A percentile compares a stretch with the other conserved stretches of the same genome.
Conservation (phyloP, 495 filamentous ascomycete species). For the Articulospora tetracladia region DNA sequence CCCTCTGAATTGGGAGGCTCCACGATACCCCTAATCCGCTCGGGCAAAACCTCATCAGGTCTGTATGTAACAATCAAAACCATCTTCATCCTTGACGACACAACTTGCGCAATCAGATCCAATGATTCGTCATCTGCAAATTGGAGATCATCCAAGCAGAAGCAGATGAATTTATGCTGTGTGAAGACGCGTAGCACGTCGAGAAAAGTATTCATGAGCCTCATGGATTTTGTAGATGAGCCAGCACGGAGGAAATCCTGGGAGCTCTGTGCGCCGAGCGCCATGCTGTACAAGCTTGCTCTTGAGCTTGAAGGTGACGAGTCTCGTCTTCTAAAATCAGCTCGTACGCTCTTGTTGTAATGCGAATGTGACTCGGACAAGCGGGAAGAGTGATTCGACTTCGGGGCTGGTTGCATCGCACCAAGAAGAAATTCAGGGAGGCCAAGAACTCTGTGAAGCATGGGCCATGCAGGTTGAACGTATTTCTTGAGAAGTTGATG, state of each 20-base stretch:
- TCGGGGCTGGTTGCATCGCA: background rate
- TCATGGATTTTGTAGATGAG: conserved; percentile 66
- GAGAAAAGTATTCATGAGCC: conserved; percentile 77
- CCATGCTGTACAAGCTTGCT: conserved; percentile 19
- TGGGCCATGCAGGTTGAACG: conserved; percentile 72
- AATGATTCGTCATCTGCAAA: conserved; percentile 82
- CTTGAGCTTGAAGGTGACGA: conserved; percentile 22
- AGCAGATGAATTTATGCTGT: conserved; percentile 72
- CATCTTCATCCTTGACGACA: conserved; percentile 68
- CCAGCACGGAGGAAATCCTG: conserved; percentile 70
- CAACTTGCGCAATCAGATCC: conserved; percentile 72
- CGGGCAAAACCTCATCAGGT: conserved; percentile 45
- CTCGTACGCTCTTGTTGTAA: conserved; percentile 24
- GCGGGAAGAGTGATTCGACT: conserved; percentile 10
- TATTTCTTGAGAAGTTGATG: conserved; percentile 71
- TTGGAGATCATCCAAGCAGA: conserved; percentile 83
- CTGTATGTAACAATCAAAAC: conserved; percentile 69
- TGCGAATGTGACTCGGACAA: conserved; percentile 7
- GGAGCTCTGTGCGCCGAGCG: conserved; percentile 44
- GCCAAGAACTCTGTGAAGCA: conserved; percentile 71
- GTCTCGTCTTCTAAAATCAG: conserved; percentile 16
- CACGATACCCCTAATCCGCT: conserved; percentile 42
- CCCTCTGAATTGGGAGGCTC: conserved; percentile 43
- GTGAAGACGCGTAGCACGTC: conserved; percentile 79
- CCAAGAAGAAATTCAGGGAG: conserved; percentile 71